Base-by-base conservation (phyloP, 2,329 filamentous ascomycete genomes). In the Calycina marina region DNA sequence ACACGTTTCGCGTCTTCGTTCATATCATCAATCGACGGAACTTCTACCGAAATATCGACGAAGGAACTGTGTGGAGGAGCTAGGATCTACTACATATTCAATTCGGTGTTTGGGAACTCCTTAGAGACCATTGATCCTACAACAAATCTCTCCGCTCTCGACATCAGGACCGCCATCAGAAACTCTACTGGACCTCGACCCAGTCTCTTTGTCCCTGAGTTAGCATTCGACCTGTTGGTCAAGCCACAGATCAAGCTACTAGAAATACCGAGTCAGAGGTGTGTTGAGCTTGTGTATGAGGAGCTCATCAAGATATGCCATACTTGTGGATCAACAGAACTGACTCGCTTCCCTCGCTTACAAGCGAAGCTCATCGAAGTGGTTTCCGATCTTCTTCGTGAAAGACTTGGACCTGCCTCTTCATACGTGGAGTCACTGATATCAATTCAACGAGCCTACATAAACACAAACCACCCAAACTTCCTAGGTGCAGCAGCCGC, bases 241-340 rank as follows among this genome's bases (percentile, higher is more conserved):
- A 98, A 98, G 59, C 90, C 90, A 16, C 90, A 98, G 56, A 98
- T 98, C 58, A 96, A 96, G 61, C 69, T 98, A 32, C 65, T 98
- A 16, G 90, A 98, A 55, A 75, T 90, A 15, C 90, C 90, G 6
- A 92, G 84, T 53, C 90, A 98, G 54, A 77, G 90, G 47, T 98
- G 90, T 51, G 90, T 98, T 31, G 90, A 98, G 58, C 71, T 98
- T 33, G 90, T 98, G 3, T 98, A 98, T 55, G 90, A 98, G 55
- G 90, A 98, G 57, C 68, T 98, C 27, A 98, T 98, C 62, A 98
- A 98, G 61, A 96, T 98, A 45, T 94, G 90, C 60, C 90, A 98
- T 55, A 98, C 90, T 1, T 98, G 90, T 58, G 90, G 90, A 40
- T 94, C 85, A 2, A 92, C 81, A 11, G 90, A 98, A 56, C 72